A percentile compares a stretch with the other conserved stretches of the same genome.
Evolutionary conservation across 1,284 basidiomycete species (phyloP).

Genomic region (Kwoniella shivajii): DNA sequence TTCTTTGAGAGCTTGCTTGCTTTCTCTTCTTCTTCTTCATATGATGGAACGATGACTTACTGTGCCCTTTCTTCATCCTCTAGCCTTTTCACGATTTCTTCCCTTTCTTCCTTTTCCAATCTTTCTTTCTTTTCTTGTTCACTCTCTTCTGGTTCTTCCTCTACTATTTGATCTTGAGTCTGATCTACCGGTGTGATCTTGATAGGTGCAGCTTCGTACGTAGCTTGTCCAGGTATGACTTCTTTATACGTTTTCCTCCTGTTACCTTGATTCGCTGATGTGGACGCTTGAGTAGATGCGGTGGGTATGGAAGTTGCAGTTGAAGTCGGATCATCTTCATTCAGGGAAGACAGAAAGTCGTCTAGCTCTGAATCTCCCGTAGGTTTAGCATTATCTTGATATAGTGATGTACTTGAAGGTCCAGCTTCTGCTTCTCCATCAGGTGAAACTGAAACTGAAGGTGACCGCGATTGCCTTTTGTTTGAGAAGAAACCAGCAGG

Average conservation of each 20-base stretch:
- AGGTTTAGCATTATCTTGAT: too few species aligned
- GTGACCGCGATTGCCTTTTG: conserved; percentile 22
- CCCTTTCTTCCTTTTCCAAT: conserved; percentile 49
- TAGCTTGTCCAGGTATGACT: conserved; percentile 39
- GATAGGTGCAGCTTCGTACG: conserved; percentile 52
- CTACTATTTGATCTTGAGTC: conserved; percentile 24
- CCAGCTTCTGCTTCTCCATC: neutral
- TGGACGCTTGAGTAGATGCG: conserved; percentile 8
- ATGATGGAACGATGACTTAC: conserved; percentile 32
- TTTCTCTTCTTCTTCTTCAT: neutral
- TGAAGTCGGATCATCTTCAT: conserved; percentile 22
- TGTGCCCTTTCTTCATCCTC: conserved; percentile 55
- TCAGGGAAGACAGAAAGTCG: conserved; percentile 51
- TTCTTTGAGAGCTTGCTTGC: neutral
- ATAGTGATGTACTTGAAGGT: conserved; percentile 5
- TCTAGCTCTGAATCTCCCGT: conserved; percentile 52
- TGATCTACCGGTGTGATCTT: conserved; percentile 15
- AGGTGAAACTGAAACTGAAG: neutral
- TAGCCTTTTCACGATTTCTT: conserved; percentile 52
- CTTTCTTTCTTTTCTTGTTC: conserved; percentile 45
- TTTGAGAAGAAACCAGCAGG: conserved; percentile 48
- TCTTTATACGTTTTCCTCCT: conserved; percentile 33
- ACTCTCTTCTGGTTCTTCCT: conserved; percentile 46
- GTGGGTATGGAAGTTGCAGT: neutral
- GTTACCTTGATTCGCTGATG: conserved; percentile 7